phyloP scores from a whole-genome alignment of 176 grass and related monocot species.

The Zizania latifolia region DNA sequence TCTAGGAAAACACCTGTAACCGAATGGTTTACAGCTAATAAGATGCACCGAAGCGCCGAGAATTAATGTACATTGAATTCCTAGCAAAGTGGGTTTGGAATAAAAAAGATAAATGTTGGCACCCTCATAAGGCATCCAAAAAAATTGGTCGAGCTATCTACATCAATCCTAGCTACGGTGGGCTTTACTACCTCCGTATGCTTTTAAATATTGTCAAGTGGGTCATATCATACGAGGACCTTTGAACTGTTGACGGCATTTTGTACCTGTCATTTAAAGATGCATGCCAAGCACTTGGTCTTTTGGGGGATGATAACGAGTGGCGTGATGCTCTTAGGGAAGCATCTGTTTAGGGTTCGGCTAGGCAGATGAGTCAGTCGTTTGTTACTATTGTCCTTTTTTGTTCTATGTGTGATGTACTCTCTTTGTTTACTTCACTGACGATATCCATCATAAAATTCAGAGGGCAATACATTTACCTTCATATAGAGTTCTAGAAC shows the following conservation, averaged over 20 bases:
- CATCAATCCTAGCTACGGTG: constrained; percentile 12
- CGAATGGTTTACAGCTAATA: constrained; percentile 13
- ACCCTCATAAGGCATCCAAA: not conserved
- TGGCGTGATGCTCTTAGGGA: constrained; percentile 13
- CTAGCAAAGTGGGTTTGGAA: constrained; percentile 5
- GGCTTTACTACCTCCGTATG: constrained; percentile 21
- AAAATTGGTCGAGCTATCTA: constrained; percentile 14
- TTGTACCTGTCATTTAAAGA: not conserved
- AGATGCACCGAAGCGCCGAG: not conserved
- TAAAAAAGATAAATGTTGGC: not conserved
- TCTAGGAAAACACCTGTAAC: not conserved
- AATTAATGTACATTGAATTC: constrained; percentile 12
- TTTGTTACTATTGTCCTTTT: constrained; percentile 16
- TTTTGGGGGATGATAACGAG: constrained; percentile 30
- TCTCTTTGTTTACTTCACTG: not conserved
- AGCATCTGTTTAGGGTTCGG: not conserved
- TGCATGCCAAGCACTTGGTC: constrained; percentile 10
- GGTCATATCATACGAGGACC: not conserved
- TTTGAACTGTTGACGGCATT: not conserved
- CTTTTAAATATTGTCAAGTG: constrained; percentile 10
- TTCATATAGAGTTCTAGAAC: not conserved
- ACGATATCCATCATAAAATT: constrained; percentile 4
- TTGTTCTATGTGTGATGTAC: not conserved
- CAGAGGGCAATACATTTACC: not conserved
- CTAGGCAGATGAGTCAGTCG: not conserved